Evolutionary conservation across 192 early-diverging fungal genomes (phyloP).

Genomic region (Entomortierella parvispora): DNA sequence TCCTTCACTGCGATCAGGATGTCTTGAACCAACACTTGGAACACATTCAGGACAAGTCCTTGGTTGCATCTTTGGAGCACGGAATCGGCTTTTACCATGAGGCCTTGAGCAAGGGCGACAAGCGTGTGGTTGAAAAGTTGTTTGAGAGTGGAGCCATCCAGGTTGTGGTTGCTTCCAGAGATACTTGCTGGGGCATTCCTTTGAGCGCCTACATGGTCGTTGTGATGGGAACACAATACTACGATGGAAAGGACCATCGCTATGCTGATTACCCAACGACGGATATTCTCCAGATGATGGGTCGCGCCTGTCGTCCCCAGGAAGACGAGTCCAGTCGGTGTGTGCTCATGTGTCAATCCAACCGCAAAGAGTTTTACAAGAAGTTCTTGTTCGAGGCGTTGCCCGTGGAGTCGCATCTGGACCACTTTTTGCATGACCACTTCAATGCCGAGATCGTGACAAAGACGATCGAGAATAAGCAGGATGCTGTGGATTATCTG

Average conservation of each 20-base stretch:
- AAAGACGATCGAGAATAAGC: constrained; percentile 94
- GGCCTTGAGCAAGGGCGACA: constrained; percentile 81
- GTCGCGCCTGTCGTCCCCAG: constrained; percentile 80
- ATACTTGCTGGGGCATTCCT: constrained; percentile 92
- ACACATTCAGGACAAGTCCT: constrained; percentile 75
- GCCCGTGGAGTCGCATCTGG: constrained; percentile 94
- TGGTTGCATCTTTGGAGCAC: constrained; percentile 74
- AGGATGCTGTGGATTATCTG: constrained; percentile 98
- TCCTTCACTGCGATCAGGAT: constrained; percentile 74
- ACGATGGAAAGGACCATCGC: constrained; percentile 92
- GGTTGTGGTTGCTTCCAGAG: constrained; percentile 89
- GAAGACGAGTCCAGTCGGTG: constrained; percentile 77
- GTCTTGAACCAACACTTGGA: constrained; percentile 70
- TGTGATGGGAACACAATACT: constrained; percentile 98
- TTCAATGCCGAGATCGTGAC: constrained; percentile 98
- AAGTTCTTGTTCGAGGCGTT: constrained; percentile 97
- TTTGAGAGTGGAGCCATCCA: constrained; percentile 85
- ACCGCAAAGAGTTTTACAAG: constrained; percentile 97
- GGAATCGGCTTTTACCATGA: constrained; percentile 96
- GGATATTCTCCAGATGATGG: constrained; percentile 99
- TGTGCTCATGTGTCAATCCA: constrained; percentile 93
- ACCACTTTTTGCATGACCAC: constrained; percentile 95
- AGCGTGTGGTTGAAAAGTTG: constrained; percentile 74
- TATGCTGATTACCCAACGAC: constrained; percentile 96
- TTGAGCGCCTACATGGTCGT: constrained; percentile 87